These are phyloP conservation scores for Cladosporium cucumerinum DNA, from an alignment of 2,329 filamentous ascomycete genomes.

Conservation along the genomic window DNA sequence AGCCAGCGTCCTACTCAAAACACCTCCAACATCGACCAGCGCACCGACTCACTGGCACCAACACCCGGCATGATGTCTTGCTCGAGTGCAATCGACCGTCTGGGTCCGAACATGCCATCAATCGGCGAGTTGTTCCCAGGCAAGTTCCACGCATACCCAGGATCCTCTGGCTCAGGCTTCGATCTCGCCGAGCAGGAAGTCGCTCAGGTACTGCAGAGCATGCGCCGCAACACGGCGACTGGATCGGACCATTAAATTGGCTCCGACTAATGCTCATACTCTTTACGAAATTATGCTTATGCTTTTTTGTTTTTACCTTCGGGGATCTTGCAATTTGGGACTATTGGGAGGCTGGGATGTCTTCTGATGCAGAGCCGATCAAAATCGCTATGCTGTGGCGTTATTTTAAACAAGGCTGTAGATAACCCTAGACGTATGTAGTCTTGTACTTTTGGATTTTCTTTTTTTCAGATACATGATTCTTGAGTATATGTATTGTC, in stretches of 20 bases:
- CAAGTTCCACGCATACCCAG: conserved; percentile 17
- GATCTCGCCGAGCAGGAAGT: conserved; percentile 24
- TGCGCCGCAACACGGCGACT: not conserved
- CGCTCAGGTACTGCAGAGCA: conserved; percentile 20
- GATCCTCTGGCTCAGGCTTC: conserved; percentile 16
- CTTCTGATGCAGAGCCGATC: not conserved
- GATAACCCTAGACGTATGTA: conserved; percentile 1
- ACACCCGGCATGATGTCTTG: conserved; percentile 21
- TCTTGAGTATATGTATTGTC: not conserved
- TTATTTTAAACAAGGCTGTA: not conserved
- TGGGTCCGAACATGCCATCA: conserved; percentile 13
- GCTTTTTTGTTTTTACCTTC: not conserved
- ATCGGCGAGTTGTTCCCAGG: conserved; percentile 21
- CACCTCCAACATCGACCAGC: conserved; percentile 1
- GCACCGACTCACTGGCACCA: conserved; percentile 13
- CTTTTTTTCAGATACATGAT: not conserved
- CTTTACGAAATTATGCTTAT: not conserved
- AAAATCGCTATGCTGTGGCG: not conserved
- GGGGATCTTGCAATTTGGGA: not conserved
- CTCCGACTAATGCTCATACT: not conserved
- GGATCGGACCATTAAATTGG: not conserved
- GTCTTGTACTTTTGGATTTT: not conserved
- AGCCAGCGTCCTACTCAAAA: not conserved
- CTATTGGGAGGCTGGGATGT: not conserved
- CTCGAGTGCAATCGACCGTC: conserved; percentile 18